Evolutionary conservation across 495 filamentous ascomycete species (phyloP).

Genomic region (Penicillium taxi): DNA sequence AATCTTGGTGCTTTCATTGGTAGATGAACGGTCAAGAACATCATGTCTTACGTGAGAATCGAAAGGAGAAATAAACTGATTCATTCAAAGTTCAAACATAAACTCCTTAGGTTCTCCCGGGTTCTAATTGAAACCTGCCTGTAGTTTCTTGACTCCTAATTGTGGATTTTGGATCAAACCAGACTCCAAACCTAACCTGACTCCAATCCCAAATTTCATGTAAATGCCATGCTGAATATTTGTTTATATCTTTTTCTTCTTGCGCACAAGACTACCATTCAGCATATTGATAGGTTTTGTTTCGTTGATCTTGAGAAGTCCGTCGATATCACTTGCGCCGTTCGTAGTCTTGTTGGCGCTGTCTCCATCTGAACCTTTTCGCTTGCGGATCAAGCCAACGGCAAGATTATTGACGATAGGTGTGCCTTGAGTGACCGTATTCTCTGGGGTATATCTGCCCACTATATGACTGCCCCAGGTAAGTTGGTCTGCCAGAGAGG

Average conservation of each 20-base stretch:
- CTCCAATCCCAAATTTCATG: too few species aligned
- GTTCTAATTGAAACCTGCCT: too few species aligned
- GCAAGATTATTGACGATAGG: constrained; percentile 33
- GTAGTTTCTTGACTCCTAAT: too few species aligned
- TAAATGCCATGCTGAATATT: too few species aligned
- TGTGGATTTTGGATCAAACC: too few species aligned
- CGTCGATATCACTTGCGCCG: constrained; percentile 7
- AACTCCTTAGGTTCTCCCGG: too few species aligned
- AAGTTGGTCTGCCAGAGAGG: constrained; percentile 42
- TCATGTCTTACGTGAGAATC: too few species aligned
- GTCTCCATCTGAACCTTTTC: constrained; percentile 39
- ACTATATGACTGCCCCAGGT: constrained; percentile 48
- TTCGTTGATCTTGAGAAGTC: constrained; percentile 24
- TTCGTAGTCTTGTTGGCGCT: constrained; percentile 3
- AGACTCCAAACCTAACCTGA: neutral
- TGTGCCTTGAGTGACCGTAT: constrained; percentile 20
- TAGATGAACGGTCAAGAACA: too few species aligned
- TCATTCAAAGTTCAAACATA: too few species aligned
- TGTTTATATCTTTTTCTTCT: constrained; percentile 52
- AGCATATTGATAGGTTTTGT: constrained; percentile 49
- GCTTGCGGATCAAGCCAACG: constrained; percentile 45
- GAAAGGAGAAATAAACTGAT: too few species aligned
- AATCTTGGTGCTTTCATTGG: too few species aligned
- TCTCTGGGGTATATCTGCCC: constrained; percentile 31
- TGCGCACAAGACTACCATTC: constrained; percentile 51